Evolutionary conservation across 305 asterid genomes (phyloP).

Genomic region (Rubia peregrina): DNA sequence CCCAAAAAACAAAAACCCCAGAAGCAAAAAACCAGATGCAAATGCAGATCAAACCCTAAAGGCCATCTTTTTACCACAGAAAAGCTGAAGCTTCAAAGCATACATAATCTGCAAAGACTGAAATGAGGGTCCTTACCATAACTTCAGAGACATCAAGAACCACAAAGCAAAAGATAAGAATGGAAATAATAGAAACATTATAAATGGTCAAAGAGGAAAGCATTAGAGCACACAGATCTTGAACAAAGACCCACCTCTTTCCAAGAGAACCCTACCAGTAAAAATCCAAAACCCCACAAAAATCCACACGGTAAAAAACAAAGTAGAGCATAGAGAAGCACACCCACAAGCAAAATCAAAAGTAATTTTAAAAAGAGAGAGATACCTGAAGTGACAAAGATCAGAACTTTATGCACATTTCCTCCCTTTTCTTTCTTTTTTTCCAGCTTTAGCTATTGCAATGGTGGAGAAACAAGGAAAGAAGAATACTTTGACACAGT

Average conservation of each 20-base stretch:
- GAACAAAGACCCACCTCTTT: conserved; percentile 51
- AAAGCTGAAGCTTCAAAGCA: conserved; percentile 14
- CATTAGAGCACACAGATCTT: conserved; percentile 73
- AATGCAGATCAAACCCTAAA: conserved; percentile 16
- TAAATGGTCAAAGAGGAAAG: conserved; percentile 46
- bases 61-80: conserved; percentile 17
- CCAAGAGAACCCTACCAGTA: conserved; percentile 53
- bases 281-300: conserved; percentile 54
- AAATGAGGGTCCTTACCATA: conserved; percentile 34
- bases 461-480: conserved; percentile 21
- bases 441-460: conserved; percentile 21
- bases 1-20: not conserved
- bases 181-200: conserved; percentile 27
- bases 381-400: conserved; percentile 56
- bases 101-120: conserved; percentile 19
- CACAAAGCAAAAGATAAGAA: conserved; percentile 44
- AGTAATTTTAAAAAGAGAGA: conserved; percentile 37
- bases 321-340: conserved; percentile 35
- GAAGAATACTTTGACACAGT: conserved; percentile 20
- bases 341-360: conserved; percentile 42
- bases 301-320: conserved; percentile 32
- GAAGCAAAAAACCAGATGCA: conserved; percentile 6
- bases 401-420: conserved; percentile 40
- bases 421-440: conserved; percentile 14
- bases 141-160: conserved; percentile 31